phyloP scores from a whole-genome alignment of 352 stramenopile species.

The Phytophthora litchii region DNA sequence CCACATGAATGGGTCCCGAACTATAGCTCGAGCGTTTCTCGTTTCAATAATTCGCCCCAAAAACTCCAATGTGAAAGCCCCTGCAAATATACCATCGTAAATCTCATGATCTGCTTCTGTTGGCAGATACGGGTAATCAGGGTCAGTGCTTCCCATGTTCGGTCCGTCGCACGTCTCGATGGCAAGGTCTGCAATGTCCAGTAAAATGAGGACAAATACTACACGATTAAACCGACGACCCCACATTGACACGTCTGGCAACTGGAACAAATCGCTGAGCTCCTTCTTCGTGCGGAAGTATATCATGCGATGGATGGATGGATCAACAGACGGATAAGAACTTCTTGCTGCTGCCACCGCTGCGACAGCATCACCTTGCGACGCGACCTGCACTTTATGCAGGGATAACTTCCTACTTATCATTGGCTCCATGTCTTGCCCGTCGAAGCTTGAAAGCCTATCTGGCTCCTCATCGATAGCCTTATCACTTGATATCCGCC shows the following conservation, averaged over 20 bases:
- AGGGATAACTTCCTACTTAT: conserved; percentile 27
- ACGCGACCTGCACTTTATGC: conserved; percentile 22
- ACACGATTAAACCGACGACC: conserved; percentile 43
- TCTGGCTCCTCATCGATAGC: conserved; percentile 12
- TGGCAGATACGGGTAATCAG: conserved; percentile 63
- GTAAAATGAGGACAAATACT: conserved; percentile 59
- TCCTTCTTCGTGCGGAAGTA: conserved; percentile 50
- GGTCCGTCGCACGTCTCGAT: conserved; percentile 69
- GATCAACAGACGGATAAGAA: conserved; percentile 20
- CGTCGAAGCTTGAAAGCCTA: background rate
- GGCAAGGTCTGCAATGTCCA: conserved; percentile 54
- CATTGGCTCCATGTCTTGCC: conserved; percentile 3
- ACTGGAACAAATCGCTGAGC: conserved; percentile 48
- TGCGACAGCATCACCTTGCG: conserved; percentile 13
- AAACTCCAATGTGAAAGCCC: conserved; percentile 67
- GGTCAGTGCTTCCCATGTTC: conserved; percentile 56
- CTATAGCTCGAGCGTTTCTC: conserved; percentile 33
- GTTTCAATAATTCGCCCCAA: conserved; percentile 36
- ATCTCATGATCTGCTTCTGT: conserved; percentile 37
- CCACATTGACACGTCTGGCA: conserved; percentile 42
- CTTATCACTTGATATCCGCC: background rate
- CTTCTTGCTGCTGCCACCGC: background rate
- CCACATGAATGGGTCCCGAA: conserved; percentile 51
- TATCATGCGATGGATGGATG: conserved; percentile 41
- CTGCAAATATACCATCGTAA: conserved; percentile 47